A percentile compares a stretch with the other conserved stretches of the same genome.
phyloP scores from a whole-genome alignment of 768 basidiomycete species.

The Calocybe indica region DNA sequence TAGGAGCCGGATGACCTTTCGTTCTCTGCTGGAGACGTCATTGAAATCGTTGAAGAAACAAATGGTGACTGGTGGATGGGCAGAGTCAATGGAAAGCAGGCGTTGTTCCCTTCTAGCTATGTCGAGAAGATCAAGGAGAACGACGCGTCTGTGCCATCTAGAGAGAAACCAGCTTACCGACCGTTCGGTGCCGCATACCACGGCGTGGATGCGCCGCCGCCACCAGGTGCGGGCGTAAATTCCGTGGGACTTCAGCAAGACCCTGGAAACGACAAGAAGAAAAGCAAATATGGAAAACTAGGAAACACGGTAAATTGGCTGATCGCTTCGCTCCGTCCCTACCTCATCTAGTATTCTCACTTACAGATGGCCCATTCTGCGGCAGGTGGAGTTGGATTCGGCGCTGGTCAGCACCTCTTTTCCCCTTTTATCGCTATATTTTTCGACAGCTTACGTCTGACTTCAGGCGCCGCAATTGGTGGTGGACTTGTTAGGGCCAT shows the following conservation, averaged over 20 bases:
- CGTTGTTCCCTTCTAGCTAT: constrained; percentile 74
- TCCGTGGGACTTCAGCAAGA: constrained; percentile 40
- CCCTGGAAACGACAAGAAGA: constrained; percentile 40
- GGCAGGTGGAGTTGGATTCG: constrained; percentile 71
- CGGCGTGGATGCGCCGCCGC: constrained; percentile 14
- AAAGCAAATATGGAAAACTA: constrained; percentile 49
- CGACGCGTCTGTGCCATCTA: constrained; percentile 4
- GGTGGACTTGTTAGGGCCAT: constrained; percentile 28
- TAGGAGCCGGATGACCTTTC: constrained; percentile 79
- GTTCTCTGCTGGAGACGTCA: constrained; percentile 68
- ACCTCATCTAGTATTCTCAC: background rate
- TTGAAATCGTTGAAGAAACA: constrained; percentile 75
- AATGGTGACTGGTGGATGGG: constrained; percentile 91
- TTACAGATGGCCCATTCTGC: constrained; percentile 52
- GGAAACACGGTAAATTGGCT: constrained; percentile 46
- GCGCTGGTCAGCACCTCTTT: constrained; percentile 47
- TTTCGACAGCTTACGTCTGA: background rate
- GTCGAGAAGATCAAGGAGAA: constrained; percentile 45
- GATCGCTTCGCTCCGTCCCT: background rate
- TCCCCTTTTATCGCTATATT: background rate
- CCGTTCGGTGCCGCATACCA: constrained; percentile 41
- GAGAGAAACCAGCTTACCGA: constrained; percentile 27
- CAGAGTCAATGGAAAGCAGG: constrained; percentile 52
- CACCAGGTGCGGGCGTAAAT: constrained; percentile 28
- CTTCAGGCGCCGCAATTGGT: constrained; percentile 25